Conservation (phyloP, 1,139 yeast species). For the Scheffersomyces illinoinensis region DNA sequence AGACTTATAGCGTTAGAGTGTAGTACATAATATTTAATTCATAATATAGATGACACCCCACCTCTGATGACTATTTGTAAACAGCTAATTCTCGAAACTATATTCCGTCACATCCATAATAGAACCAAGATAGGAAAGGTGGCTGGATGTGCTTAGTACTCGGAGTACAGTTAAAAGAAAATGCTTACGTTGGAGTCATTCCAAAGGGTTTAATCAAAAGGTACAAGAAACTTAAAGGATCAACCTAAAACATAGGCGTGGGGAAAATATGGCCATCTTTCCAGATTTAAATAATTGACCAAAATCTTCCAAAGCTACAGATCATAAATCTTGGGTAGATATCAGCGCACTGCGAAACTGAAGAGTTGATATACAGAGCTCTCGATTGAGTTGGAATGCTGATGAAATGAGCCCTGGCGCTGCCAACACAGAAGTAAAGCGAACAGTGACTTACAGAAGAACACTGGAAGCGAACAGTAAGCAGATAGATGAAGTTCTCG, state of each 20-base stretch:
- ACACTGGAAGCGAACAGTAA: neutral
- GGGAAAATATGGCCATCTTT: neutral
- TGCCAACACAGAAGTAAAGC: neutral
- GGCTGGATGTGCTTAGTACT: neutral
- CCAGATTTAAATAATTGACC: neutral
- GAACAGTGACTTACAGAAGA: neutral
- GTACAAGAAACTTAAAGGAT: neutral
- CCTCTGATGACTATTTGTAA: neutral
- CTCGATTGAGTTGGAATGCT: too few species aligned
- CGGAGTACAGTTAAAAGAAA: neutral
- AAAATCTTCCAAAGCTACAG: neutral
- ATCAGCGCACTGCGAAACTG: neutral
- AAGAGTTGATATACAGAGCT: neutral
- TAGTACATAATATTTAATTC: neutral
- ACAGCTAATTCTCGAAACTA: too few species aligned
- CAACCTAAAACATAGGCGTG: neutral
- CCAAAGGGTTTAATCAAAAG: neutral
- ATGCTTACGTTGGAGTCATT: neutral
- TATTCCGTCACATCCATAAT: neutral
- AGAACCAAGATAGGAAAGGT: neutral
- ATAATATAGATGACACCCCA: neutral
- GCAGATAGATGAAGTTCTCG: neutral
- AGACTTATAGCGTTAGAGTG: neutral
- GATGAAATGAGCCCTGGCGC: neutral
- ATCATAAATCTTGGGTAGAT: neutral